A percentile compares a stretch with the other conserved stretches of the same genome.
phyloP scores from a whole-genome alignment of 2,329 filamentous ascomycete genomes.

The Basipetospora chlamydospora region DNA sequence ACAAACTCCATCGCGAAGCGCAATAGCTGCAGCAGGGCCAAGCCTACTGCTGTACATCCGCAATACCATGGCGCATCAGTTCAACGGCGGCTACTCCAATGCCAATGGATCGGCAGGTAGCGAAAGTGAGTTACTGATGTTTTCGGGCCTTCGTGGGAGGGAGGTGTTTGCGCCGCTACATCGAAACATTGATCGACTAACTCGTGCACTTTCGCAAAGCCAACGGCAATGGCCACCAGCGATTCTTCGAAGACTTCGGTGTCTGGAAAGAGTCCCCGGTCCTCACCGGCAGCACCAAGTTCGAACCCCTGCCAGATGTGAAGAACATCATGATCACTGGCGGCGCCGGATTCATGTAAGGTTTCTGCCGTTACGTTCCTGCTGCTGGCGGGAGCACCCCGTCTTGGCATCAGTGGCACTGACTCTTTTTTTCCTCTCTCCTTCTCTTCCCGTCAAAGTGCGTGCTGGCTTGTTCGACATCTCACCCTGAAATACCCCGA shows the following conservation, averaged over 20 bases:
- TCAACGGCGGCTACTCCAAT: no score
- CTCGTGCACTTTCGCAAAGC: slow-evolving; percentile 10
- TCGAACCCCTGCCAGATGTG: slow-evolving; percentile 51
- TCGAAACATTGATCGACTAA: no score
- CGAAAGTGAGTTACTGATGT: no score
- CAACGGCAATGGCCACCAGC: slow-evolving; percentile 16
- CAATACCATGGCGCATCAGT: no score
- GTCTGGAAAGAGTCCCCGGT: slow-evolving; percentile 60
- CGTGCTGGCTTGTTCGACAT: slow-evolving; percentile 72
- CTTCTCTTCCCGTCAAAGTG: no score
- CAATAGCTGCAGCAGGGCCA: no score
- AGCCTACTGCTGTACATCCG: no score
- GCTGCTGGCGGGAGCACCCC: no score
- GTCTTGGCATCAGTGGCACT: slow-evolving; percentile 1
- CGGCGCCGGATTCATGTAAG: slow-evolving; percentile 75
- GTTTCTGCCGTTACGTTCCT: slow-evolving; percentile 8
- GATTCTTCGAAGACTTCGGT: slow-evolving; percentile 43
- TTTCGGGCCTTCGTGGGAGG: no score
- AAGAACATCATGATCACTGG: slow-evolving; percentile 76
- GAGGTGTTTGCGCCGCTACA: no score
- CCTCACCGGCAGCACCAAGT: slow-evolving; percentile 54
- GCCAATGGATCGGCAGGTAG: no score
- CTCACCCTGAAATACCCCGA: slow-evolving; percentile 58
- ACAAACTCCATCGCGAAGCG: no score
- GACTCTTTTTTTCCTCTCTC: slow-evolving; percentile 11